Conservation (phyloP, 176 grass and related monocot genomes). For the Pharus latifolius region DNA sequence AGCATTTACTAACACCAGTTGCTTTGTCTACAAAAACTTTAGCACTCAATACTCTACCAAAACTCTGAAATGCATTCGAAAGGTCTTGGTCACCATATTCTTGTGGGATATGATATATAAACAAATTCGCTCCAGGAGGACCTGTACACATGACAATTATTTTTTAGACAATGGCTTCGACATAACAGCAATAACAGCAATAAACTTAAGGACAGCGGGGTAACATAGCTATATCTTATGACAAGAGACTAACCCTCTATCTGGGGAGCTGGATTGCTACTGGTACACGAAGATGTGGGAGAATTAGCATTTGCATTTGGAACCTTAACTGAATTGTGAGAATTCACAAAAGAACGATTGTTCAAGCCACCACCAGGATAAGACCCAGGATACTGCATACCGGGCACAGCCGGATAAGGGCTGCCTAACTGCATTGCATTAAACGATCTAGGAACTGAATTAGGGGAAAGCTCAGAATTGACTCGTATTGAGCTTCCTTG, state of each 20-base stretch:
- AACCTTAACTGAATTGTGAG: conserved; percentile 43
- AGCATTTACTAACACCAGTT: conserved; percentile 98
- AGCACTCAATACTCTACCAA: conserved; percentile 88
- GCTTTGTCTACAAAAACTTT: conserved; percentile 98
- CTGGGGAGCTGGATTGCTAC: conserved; percentile 43
- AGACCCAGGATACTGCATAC: conserved; percentile 56
- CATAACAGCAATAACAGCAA: neutral
- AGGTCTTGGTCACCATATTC: conserved; percentile 90
- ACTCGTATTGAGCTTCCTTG: conserved; percentile 48
- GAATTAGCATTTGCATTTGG: conserved; percentile 41
- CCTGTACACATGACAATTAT: conserved; percentile 22
- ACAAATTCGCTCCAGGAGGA: conserved; percentile 79
- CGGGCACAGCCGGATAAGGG: conserved; percentile 42
- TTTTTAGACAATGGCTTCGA: neutral
- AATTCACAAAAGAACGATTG: conserved; percentile 31
- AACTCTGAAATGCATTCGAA: conserved; percentile 62
- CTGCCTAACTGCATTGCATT: conserved; percentile 49
- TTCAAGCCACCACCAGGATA: conserved; percentile 45
- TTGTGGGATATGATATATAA: conserved; percentile 84
- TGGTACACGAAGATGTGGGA: conserved; percentile 34
- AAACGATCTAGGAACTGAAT: conserved; percentile 38
- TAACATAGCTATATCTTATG: neutral
- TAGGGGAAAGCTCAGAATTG: conserved; percentile 57
- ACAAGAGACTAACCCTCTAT: conserved; percentile 50
- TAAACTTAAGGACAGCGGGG: neutral